Evolutionary conservation across 352 stramenopile species (phyloP), one percentile per base, ranked within the genome.

Genomic region (Phytophthora tubulina): DNA sequence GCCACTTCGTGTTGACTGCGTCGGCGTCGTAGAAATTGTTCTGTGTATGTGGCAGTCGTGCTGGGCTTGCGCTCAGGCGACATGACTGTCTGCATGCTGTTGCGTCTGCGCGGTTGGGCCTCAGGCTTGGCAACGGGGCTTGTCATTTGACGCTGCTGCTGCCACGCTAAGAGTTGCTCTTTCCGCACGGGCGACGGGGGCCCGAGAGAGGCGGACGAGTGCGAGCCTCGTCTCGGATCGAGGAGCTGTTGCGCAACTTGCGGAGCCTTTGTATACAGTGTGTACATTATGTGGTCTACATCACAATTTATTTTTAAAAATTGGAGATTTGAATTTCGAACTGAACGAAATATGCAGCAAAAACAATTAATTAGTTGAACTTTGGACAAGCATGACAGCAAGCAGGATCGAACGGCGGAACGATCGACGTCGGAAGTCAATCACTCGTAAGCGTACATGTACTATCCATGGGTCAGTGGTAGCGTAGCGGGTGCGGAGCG

Each of bases 141-240:
- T 46, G 53, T 44, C 15, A 35, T 27, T n/a, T 42, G 51, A 30
- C 39, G 42, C 44, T 74, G 52, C 41, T 65, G 57, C 30, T 63
- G 51, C 76, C 74, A 81, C 38, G 51, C 53, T 32, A 66, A 36
- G 21, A 81, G 73, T 46, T 63, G 67, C 50, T 79, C 50, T 67
- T 83, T 81, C 65, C 70, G 66, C 56, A 44, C 46, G 53, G 57
- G 69, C 51, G 70, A 73, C 54, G 57, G 50, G 54, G 65, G 41
- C 50, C 42, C 31, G 50, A 67, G 48, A 60, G 60, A 60, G 60
- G 52, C 61, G n/a, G 42, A 32, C 44, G 35, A 41, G 57, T 41
- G 44, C 48, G 17, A 58, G 60, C 56, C 69, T 76, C 56, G 62
- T 72, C 63, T 56, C 56, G 63, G 52, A 56, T 57, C 27, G 30